A percentile compares a stretch with the other conserved stretches of the same genome.
Evolutionary conservation across 2,329 filamentous ascomycete genomes (phyloP).

Genomic region (Sporothrix brunneoviolacea): DNA sequence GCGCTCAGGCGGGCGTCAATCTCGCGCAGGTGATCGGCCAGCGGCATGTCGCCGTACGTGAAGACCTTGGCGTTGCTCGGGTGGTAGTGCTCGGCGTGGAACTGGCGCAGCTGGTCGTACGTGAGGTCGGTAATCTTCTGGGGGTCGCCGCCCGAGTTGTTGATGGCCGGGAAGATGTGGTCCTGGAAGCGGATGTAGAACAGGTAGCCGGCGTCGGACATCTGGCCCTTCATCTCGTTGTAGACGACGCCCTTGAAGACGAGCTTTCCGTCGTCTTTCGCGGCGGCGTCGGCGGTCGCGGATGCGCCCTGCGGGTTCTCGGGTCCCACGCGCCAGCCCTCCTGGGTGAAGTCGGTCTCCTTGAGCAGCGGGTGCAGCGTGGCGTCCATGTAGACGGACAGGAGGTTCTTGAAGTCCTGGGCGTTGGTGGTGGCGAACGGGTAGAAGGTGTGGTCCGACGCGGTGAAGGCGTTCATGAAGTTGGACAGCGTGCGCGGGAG

Average conservation of each 20-base stretch:
- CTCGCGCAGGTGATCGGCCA: slow-evolving; percentile 73
- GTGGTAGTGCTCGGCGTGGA: slow-evolving; percentile 91
- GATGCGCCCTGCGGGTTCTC: slow-evolving; percentile 63
- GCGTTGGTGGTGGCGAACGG: slow-evolving; percentile 95
- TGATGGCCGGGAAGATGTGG: slow-evolving; percentile 85
- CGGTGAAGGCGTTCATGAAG: slow-evolving; percentile 99
- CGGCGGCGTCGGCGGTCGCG: slow-evolving; percentile 32
- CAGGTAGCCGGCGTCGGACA: slow-evolving; percentile 93
- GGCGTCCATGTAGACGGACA: slow-evolving; percentile 94
- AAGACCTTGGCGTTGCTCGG: slow-evolving; percentile 95
- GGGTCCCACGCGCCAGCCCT: slow-evolving; percentile 93
- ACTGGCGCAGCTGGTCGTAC: slow-evolving; percentile 79
- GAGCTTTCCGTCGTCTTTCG: slow-evolving; percentile 55
- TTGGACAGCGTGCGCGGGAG: slow-evolving; percentile 95
- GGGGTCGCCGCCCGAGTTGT: slow-evolving; percentile 95
- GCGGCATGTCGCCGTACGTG: slow-evolving; percentile 89
- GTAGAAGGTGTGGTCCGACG: slow-evolving; percentile 93
- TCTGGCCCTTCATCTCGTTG: slow-evolving; percentile 99
- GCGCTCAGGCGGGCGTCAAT: slow-evolving; percentile 66
- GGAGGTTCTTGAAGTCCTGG: slow-evolving; percentile 90
- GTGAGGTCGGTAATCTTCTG: slow-evolving; percentile 94
- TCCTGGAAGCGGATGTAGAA: slow-evolving; percentile 96
- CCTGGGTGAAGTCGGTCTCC: slow-evolving; percentile 86
- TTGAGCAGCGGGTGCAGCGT: slow-evolving; percentile 87
- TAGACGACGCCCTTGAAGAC: slow-evolving; percentile 98